Evolutionary conservation across 768 basidiomycete species (phyloP).

Genomic region (Cantharellus anzutake): DNA sequence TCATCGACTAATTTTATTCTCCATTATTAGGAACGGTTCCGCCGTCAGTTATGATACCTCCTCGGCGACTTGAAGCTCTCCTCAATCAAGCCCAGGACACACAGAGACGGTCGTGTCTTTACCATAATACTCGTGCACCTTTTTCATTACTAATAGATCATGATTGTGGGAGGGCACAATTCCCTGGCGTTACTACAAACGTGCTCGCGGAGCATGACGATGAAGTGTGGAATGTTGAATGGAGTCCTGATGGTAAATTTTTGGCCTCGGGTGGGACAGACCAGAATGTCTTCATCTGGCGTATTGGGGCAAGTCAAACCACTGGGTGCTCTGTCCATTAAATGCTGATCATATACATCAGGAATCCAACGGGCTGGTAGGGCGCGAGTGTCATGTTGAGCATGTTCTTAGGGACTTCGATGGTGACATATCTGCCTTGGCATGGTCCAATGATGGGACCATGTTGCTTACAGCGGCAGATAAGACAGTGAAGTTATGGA

Average conservation of each 20-base stretch:
- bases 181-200: constrained; percentile 73
- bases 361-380: constrained; percentile 3
- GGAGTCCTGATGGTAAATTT: constrained; percentile 76
- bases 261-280: constrained; percentile 84
- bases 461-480: constrained; percentile 73
- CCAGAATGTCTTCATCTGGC: constrained; percentile 78
- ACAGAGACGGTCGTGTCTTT: constrained; percentile 68
- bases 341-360: not conserved
- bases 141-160: constrained; percentile 84
- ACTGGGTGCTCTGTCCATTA: constrained; percentile 1
- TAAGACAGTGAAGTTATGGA: constrained; percentile 71
- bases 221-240: constrained; percentile 91
- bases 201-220: constrained; percentile 74
- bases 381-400: constrained; percentile 40
- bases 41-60: constrained; percentile 82
- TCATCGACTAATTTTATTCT: not conserved
- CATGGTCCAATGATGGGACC: constrained; percentile 85
- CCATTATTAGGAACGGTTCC: constrained; percentile 56
- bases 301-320: constrained; percentile 40
- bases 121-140: constrained; percentile 49
- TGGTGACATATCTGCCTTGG: constrained; percentile 59
- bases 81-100: constrained; percentile 67
- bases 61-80: constrained; percentile 66
- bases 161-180: constrained; percentile 55
- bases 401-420: constrained; percentile 55